Percentiles rank a stretch among this genome's conserved stretches.
phyloP scores from a whole-genome alignment of 139 green algal species.

The Haematococcus sp. region DNA sequence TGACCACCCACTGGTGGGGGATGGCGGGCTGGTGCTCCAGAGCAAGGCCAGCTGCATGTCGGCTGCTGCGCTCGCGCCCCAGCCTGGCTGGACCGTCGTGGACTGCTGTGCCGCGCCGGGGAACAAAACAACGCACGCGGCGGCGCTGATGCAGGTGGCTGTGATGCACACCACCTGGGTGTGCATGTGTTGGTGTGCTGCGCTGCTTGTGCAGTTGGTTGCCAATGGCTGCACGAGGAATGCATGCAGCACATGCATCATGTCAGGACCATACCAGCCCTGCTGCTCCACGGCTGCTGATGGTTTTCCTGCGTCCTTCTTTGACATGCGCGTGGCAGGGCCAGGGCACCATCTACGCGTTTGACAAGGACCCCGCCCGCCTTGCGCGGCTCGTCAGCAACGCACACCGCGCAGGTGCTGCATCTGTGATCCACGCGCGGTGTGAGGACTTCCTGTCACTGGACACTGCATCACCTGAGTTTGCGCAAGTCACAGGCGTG shows the following conservation, averaged over 20 bases:
- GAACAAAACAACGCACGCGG: slow-evolving; percentile 98
- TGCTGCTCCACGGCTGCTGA: too few relatives aligned
- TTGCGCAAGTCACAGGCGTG: slow-evolving; percentile 51
- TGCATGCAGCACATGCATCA: too few relatives aligned
- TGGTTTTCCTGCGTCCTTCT: slow-evolving; percentile 40
- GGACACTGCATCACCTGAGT: slow-evolving; percentile 41
- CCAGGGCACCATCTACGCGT: slow-evolving; percentile 72
- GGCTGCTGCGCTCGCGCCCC: slow-evolving; percentile 74
- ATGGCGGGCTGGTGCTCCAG: slow-evolving; percentile 74
- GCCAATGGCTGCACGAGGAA: too few relatives aligned
- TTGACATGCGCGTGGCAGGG: slow-evolving; percentile 23
- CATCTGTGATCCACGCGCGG: slow-evolving; percentile 32
- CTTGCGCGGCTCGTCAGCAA: slow-evolving; percentile 68
- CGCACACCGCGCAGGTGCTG: slow-evolving; percentile 51
- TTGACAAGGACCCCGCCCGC: slow-evolving; percentile 77
- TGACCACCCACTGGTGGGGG: slow-evolving; percentile 74
- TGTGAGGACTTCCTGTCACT: slow-evolving; percentile 81
- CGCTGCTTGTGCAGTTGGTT: neutral
- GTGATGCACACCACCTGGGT: slow-evolving; percentile 8
- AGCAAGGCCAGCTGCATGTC: slow-evolving; percentile 86
- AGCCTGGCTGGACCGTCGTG: slow-evolving; percentile 75
- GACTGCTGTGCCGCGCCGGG: slow-evolving; percentile 94
- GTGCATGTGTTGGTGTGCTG: neutral
- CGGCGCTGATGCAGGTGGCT: slow-evolving; percentile 54
- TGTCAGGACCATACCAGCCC: too few relatives aligned